A percentile compares a stretch with the other conserved stretches of the same genome.
These are phyloP conservation scores for Trichoderma sp. DNA, from an alignment of 2,329 filamentous ascomycete species.

Conservation along the genomic window DNA sequence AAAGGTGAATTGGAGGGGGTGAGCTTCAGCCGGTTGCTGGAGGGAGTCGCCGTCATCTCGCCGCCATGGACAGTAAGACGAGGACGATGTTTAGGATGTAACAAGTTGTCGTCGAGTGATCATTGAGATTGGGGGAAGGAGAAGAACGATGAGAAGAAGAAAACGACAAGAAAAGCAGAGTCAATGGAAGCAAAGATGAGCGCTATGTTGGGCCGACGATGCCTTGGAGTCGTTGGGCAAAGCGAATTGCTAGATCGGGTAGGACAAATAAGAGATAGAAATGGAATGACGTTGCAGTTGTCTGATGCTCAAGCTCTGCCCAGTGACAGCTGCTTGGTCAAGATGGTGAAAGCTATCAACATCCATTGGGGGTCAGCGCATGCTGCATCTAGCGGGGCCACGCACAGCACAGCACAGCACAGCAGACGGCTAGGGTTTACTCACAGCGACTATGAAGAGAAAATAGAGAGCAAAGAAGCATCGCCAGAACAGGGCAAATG, in stretches of 20 bases:
- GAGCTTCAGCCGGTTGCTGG: slow-evolving; percentile 59
- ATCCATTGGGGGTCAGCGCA: slow-evolving; percentile 15
- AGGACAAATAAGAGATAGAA: not conserved
- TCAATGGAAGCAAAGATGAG: not conserved
- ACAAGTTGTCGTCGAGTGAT: not conserved
- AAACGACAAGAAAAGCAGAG: not conserved
- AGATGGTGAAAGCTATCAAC: slow-evolving; percentile 16
- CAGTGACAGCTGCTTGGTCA: slow-evolving; percentile 11
- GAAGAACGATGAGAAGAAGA: not conserved
- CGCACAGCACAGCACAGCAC: not conserved
- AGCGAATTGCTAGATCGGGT: slow-evolving; percentile 1
- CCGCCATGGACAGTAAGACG: slow-evolving; percentile 46
- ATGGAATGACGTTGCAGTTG: slow-evolving; percentile 12
- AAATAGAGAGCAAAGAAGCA: not conserved
- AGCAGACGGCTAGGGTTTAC: not conserved
- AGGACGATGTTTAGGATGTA: not conserved
- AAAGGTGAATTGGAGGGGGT: slow-evolving; percentile 78
- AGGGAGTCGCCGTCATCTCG: slow-evolving; percentile 58
- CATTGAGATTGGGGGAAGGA: not conserved
- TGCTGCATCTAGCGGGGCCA: slow-evolving; percentile 11
- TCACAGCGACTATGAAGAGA: slow-evolving; percentile 17
- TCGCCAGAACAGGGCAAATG: slow-evolving; percentile 3
- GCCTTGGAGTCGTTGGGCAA: slow-evolving; percentile 13
- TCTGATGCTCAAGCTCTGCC: slow-evolving; percentile 11
- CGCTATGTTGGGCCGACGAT: not conserved